Evolutionary conservation across 768 basidiomycete genomes (phyloP), one percentile per base, ranked within the genome.

Genomic region (Arthromyces matolae): DNA sequence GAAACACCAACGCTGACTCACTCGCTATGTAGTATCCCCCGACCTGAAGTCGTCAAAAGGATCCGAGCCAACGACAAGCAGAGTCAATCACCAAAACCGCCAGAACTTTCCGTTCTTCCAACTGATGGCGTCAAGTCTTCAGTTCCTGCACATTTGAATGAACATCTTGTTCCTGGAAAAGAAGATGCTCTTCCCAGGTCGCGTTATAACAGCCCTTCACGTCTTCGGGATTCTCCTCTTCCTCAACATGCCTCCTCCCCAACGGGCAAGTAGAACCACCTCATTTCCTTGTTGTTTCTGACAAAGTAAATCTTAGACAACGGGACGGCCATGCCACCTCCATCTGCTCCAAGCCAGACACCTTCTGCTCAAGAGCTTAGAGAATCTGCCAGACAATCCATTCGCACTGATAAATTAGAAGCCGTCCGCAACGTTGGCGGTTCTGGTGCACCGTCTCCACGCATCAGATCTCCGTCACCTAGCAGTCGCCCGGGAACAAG

Each of bases 31-130:
- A 89, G 87, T 60, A 76, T 89, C 37, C 87, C 86, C 19, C 71
- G 86, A 38, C 87, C 87, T n/a, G 86, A 89, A 60, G 85, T 87
- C 27, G 84, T 89, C 49, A 86, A 80, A 64, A 73, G 87, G 47
- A 65, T 77, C 20, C 66, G 77, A 23, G 64, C 70, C 23, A 75
- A 76, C 9, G 50, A 60, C 34, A 73, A 70, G 47, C 58, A 52
- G 12, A 59, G 58, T 23, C 71, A 71, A 44, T 64, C 67, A 31
- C 62, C 69, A 5, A 71, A 69, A 46, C 61, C 64, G 20, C 14
- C 53, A 49, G 58, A 58, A 23, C 29, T 34, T 23, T 41, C 38
- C 13, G 46, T 48, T 25, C 32, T 55, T 28, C 44, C 42, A 14
- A 49, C 20, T 9, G 57, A 59, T 44, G 36, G 53, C 12, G 35